Evolutionary conservation across 1,139 yeast genomes (phyloP).

Genomic region (Lodderomyces metapsilosis): DNA sequence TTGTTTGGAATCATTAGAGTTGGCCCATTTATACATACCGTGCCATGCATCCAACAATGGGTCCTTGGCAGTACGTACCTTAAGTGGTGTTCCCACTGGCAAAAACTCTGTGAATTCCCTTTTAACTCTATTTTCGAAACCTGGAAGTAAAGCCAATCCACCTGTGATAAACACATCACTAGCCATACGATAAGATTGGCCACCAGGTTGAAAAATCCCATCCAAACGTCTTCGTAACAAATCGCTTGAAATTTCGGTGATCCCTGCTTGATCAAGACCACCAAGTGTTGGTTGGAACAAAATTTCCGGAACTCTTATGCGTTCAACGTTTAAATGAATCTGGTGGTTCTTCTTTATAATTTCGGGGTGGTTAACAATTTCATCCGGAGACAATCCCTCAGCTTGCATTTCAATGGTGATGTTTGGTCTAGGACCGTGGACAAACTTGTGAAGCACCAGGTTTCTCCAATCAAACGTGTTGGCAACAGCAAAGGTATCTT

Average conservation of each 20-base stretch:
- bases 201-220: conserved; percentile 49
- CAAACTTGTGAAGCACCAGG: conserved; percentile 74
- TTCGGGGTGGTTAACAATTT: conserved; percentile 45
- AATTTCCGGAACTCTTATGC: conserved; percentile 90
- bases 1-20: conserved; percentile 39
- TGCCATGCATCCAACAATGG: conserved; percentile 86
- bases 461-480: conserved; percentile 80
- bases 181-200: conserved; percentile 52
- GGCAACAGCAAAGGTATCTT: conserved; percentile 75
- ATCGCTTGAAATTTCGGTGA: conserved; percentile 72
- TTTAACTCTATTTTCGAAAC: conserved; percentile 62
- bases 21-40: conserved; percentile 87
- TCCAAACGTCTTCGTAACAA: conserved; percentile 61
- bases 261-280: conserved; percentile 94
- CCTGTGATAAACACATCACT: conserved; percentile 82
- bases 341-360: conserved; percentile 61
- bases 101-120: conserved; percentile 67
- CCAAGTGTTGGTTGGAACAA: conserved; percentile 93
- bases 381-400: conserved; percentile 44
- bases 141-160: conserved; percentile 69
- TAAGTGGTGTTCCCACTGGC: conserved; percentile 65
- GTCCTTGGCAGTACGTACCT: conserved; percentile 62
- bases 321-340: conserved; percentile 83
- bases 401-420: conserved; percentile 42
- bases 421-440: conserved; percentile 83